A percentile compares a stretch with the other conserved stretches of the same genome.
Evolutionary conservation across 345 rosid species (phyloP).

Genomic region (Gossypium stocksii): DNA sequence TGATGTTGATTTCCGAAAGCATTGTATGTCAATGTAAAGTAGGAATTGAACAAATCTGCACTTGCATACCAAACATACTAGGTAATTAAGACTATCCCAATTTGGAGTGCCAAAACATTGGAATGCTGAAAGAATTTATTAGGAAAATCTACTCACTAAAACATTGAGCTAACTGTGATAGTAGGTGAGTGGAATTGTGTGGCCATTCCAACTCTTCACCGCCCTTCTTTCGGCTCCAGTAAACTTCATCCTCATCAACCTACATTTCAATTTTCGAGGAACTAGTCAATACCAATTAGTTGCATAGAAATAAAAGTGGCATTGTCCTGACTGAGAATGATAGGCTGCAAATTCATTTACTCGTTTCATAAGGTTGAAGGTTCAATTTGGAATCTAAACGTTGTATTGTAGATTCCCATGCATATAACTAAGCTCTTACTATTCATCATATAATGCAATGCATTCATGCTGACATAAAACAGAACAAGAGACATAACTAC

Average conservation of each 20-base stretch:
- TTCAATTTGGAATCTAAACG: background rate
- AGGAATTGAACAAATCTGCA: background rate
- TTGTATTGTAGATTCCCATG: background rate
- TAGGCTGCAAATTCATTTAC: conserved; percentile 5
- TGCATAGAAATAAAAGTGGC: background rate
- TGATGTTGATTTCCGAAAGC: background rate
- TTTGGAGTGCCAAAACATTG: background rate
- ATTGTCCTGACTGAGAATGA: background rate
- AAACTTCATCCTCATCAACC: conserved; percentile 89
- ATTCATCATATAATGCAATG: background rate
- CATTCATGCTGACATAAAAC: background rate
- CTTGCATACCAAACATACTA: background rate
- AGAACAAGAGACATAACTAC: background rate
- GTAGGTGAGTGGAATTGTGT: conserved; percentile 51
- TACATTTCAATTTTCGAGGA: conserved; percentile 29
- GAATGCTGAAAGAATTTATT: background rate
- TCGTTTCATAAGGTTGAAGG: background rate
- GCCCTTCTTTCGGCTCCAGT: conserved; percentile 65
- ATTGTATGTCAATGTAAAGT: background rate
- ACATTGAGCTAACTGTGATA: conserved; percentile 61
- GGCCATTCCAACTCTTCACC: conserved; percentile 74
- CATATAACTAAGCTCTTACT: background rate
- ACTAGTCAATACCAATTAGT: conserved; percentile 14
- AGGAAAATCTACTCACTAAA: conserved; percentile 50
- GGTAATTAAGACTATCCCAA: background rate